phyloP scores from a whole-genome alignment of 352 stramenopile genomes.

The Pythium guiyangense region DNA sequence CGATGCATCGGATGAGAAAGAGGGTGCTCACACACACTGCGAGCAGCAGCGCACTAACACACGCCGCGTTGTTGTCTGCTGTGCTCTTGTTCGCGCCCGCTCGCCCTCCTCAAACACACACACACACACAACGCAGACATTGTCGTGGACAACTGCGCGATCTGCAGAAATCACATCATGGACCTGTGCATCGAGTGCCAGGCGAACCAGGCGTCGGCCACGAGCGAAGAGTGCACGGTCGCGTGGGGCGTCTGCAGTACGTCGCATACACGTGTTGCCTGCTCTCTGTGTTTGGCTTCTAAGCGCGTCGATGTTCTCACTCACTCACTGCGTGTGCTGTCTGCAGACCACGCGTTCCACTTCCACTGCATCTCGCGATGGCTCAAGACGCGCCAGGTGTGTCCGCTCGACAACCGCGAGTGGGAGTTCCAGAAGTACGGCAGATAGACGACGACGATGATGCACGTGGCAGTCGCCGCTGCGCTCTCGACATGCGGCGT shows the following conservation, averaged over 20 bases:
- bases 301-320: constrained; percentile 1
- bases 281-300: constrained; percentile 6
- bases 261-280: constrained; percentile 28
- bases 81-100: too few relatives aligned
- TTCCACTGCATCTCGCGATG: constrained; percentile 99
- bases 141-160: constrained; percentile 92
- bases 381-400: constrained; percentile 98
- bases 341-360: constrained; percentile 98
- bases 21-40: too few relatives aligned
- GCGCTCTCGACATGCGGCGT: neutral
- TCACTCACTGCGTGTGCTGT: constrained; percentile 59
- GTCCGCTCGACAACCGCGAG: constrained; percentile 99
- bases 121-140: constrained; percentile 49
- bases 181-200: constrained; percentile 99
- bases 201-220: constrained; percentile 86
- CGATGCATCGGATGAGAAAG: too few relatives aligned
- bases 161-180: constrained; percentile 99
- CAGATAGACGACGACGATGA: constrained; percentile 38
- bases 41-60: neutral
- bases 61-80: too few relatives aligned
- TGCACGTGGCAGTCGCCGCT: neutral
- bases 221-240: constrained; percentile 85
- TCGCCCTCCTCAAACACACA: neutral
- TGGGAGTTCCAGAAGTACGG: constrained; percentile 99
- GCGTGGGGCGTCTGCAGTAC: constrained; percentile 85